Base-by-base conservation (phyloP, 352 stramenopile species). In the Pythium guiyangense region DNA sequence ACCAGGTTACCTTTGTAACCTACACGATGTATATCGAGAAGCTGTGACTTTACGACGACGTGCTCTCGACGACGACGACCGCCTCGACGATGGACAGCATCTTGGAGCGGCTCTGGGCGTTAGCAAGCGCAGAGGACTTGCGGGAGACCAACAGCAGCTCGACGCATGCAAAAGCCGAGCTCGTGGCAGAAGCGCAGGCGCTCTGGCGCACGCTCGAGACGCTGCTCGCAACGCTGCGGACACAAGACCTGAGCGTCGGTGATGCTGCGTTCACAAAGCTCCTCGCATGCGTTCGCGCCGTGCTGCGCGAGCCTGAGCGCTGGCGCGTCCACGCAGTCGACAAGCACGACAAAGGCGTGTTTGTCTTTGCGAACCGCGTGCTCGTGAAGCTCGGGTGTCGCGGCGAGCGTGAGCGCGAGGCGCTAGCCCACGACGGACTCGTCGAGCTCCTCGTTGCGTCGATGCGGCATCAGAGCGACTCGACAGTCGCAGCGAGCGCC, bases 131-230 rank as follows among this genome's bases (percentile, higher is more conserved):
- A 6, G 34, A 39, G 1, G 31, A 37, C 31, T 37, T 9, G 29
- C 8, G 29, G 15, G n/a, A 14, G 4, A 27, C n/a, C 14, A 44
- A 20, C 2, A 65, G 39, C 43, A n/a, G n/a, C n/a, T n/a, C n/a
- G n/a, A n/a, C 43, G 11, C 61, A 47, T 8, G 47, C 53, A 11
- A 54, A 54, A 29, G 54, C 54, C 15, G 65, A 70, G 25, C 53
- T 66, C 9, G 35, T 82, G 11, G 42, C 54, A 0, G 77, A 89
- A 52, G 73, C 67, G 3, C 69, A 71, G 18, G 70, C 73, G 52
- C 60, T 87, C 3, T 89, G 79, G 79, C 67, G 68, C 10, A 70
- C 74, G 14, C 60, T 89, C 10, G 74, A 86, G 29, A 70, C 77
- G 37, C 59, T 83, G 27, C 10, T 86, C 22, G 57, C 63, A 8